Conservation (phyloP, 306 rosid species). For the Senna siamea region DNA sequence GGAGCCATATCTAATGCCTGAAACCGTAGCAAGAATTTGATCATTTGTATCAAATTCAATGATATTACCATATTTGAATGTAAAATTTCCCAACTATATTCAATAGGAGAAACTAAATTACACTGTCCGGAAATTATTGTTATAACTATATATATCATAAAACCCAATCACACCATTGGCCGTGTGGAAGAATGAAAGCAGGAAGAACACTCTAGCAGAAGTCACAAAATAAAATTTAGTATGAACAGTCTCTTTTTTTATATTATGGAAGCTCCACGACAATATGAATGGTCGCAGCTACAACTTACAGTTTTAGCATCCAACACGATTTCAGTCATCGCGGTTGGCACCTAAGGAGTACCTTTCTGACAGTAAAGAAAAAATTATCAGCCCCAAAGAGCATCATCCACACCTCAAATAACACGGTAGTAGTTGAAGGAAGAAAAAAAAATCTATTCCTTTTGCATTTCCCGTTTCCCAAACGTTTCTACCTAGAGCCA, state of each 20-base stretch:
- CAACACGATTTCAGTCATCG: conserved; percentile 41
- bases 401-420: conserved; percentile 10
- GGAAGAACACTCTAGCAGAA: background rate
- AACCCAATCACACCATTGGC: background rate
- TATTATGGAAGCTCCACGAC: background rate
- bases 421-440: background rate
- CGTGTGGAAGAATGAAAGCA: background rate
- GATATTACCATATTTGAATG: background rate
- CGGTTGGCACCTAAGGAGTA: conserved; percentile 18
- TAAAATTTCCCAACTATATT: background rate
- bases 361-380: conserved; percentile 30
- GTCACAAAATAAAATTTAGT: background rate
- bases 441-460: background rate
- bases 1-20: conserved; percentile 61
- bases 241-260: background rate
- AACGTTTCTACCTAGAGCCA: background rate
- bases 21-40: conserved; percentile 13
- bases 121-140: background rate
- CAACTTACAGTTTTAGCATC: conserved; percentile 44
- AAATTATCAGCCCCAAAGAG: conserved; percentile 35
- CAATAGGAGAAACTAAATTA: background rate
- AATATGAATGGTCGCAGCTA: background rate
- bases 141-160: background rate
- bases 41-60: background rate
- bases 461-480: conserved; percentile 19